Percentiles rank a stretch among this genome's conserved stretches.
Conservation (phyloP, 495 filamentous ascomycete species). For the Aspergillus bridgeri region DNA sequence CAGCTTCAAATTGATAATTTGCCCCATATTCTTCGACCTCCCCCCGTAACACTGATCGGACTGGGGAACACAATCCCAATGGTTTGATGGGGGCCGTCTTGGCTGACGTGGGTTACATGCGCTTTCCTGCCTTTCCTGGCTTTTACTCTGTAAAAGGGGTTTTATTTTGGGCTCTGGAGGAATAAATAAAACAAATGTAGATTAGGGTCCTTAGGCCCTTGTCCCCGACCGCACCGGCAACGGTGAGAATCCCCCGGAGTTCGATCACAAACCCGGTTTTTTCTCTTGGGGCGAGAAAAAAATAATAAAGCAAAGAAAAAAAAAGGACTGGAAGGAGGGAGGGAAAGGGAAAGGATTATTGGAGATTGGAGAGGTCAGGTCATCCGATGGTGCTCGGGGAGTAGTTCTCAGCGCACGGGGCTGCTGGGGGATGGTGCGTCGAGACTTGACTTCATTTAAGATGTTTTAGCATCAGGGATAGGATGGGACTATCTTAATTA, state of each 20-base stretch:
- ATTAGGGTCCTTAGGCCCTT: background rate
- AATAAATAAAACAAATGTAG: background rate
- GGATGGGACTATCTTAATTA: background rate
- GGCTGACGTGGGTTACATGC: conserved; percentile 29
- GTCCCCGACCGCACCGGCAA: conserved; percentile 16
- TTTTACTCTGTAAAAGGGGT: background rate
- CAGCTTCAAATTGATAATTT: too few species aligned
- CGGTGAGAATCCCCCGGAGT: conserved; percentile 41
- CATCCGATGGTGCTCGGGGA: background rate
- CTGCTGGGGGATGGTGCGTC: conserved; percentile 27
- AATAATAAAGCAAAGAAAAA: background rate
- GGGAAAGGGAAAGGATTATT: background rate
- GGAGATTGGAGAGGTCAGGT: background rate
- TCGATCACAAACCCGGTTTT: conserved; percentile 10
- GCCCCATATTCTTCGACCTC: background rate
- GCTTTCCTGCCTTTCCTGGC: background rate
- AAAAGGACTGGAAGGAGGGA: background rate
- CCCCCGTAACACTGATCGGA: background rate
- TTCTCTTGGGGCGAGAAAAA: background rate
- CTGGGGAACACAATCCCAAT: background rate
- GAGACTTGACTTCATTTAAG: background rate
- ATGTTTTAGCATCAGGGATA: background rate
- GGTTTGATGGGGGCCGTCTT: conserved; percentile 11
- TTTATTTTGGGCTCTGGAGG: too few species aligned
- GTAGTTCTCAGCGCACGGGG: conserved; percentile 26